Percentiles rank a stretch among this genome's conserved stretches.
Conservation (phyloP, 495 filamentous ascomycete genomes). For the Friedmanniomyces endolithicus region DNA sequence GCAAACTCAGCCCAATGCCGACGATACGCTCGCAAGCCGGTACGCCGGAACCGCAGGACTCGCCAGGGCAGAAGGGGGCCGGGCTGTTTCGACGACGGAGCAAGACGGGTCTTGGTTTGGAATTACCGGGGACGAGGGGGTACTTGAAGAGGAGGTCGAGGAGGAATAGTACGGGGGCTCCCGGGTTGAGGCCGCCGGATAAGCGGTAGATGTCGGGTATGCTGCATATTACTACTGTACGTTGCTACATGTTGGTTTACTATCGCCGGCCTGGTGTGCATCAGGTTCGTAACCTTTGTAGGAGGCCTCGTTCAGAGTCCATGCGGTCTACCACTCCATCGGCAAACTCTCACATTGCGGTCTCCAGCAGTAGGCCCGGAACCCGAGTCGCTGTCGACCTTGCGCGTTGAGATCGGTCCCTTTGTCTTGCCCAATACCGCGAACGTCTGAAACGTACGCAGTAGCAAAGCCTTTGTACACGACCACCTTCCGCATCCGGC, state of each 20-base stretch:
- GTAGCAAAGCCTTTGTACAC: background rate
- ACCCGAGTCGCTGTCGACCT: too few relatives aligned
- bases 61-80: background rate
- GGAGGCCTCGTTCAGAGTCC: too few relatives aligned
- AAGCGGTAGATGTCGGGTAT: slow-evolving; percentile 8
- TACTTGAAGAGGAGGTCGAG: slow-evolving; percentile 21
- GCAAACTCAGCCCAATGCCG: background rate
- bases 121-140: slow-evolving; percentile 23
- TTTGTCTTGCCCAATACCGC: background rate
- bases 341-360: too few relatives aligned
- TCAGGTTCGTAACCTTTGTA: background rate
- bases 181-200: slow-evolving; percentile 11
- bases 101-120: slow-evolving; percentile 13
- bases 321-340: too few relatives aligned
- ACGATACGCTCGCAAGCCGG: background rate
- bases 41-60: slow-evolving; percentile 2
- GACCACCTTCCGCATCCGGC: background rate
- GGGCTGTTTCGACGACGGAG: background rate
- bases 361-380: too few relatives aligned
- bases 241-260: background rate
- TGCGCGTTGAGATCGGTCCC: too few relatives aligned
- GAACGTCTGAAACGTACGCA: background rate
- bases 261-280: background rate
- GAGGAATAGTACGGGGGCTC: slow-evolving; percentile 13
- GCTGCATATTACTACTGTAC: background rate